Base-by-base conservation (phyloP, 805 yeast genomes). In the Starmera pachycereana region DNA sequence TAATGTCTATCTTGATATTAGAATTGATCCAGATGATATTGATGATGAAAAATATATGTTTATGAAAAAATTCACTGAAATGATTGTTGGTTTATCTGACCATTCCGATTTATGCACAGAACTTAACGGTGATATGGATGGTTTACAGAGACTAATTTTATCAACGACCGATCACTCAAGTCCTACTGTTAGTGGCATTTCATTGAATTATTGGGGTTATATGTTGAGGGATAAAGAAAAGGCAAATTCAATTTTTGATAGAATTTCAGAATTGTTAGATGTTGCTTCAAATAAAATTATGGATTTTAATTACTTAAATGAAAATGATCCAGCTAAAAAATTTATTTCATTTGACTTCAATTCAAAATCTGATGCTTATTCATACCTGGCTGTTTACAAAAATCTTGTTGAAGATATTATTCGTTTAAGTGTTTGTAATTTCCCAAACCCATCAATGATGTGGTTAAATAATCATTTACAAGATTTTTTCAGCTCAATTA, bases 121-220 rank as follows among this genome's bases (percentile, higher is more conserved):
- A 36, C 73, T 72, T 18, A 60, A 66, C 16, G 66, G 83, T 3
- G 94, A 85, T 53, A 65, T 84, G 7, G 69, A 68, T 28, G 76
- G 72, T 38, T 92, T 86, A 55, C 69, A 88, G 46, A 71, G 73
- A 41, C 69, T 92, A 18, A 87, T 92, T 6, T 65, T 92, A 35
- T 72, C 78, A 36, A 86, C 96, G 1, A 84, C 96, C 0, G 73
- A 70, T 51, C 92, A 87, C 54, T 83, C 86, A 22, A 84, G 95
- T 51, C 68, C 92, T 41, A 81, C 90, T n/a, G 80, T 90, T 3
- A 81, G 95, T 38, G 96, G 96, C 0, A 69, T 92, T 13, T 84
- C 96, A 0, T 62, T 92, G 39, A 96, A 88, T 56, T 82, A 92
- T 65, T 94, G 98, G 98, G 87, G 95, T 44, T 76, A 90, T 2